These are phyloP conservation scores for Aspergillus novoparasiticus DNA, from an alignment of 2,329 filamentous ascomycete species.

Conservation along the genomic window DNA sequence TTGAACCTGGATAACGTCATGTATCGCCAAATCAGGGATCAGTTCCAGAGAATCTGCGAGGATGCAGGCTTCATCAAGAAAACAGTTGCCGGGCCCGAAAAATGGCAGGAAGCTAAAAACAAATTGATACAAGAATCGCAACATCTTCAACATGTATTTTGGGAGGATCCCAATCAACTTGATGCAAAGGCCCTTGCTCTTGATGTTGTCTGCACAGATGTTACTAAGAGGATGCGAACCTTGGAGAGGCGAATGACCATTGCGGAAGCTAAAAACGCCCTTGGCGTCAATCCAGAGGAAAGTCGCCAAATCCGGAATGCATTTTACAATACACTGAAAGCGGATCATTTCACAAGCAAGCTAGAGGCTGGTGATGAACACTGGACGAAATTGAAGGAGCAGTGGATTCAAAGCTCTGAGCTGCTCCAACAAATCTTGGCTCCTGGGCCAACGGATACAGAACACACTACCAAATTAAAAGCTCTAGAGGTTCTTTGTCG, in stretches of 20 bases:
- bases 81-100: conserved; percentile 70
- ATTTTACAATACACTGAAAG: conserved; percentile 67
- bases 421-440: conserved; percentile 59
- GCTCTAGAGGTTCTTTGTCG: conserved; percentile 72
- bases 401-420: conserved; percentile 64
- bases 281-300: conserved; percentile 70
- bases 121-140: conserved; percentile 65
- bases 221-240: conserved; percentile 76
- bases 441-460: conserved; percentile 54
- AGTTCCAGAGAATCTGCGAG: conserved; percentile 71
- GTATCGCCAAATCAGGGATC: conserved; percentile 66
- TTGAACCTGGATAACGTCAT: conserved; percentile 64
- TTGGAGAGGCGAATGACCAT: conserved; percentile 69
- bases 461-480: conserved; percentile 59
- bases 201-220: conserved; percentile 78
- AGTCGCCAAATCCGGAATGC: conserved; percentile 66
- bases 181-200: conserved; percentile 69
- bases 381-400: conserved; percentile 70
- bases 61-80: conserved; percentile 72
- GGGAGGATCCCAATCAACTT: conserved; percentile 58
- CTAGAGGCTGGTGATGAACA: conserved; percentile 70
- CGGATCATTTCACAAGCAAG: conserved; percentile 71
- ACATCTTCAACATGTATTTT: conserved; percentile 66
- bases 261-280: conserved; percentile 71
- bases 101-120: conserved; percentile 72